A percentile compares a stretch with the other conserved stretches of the same genome.
phyloP scores from a whole-genome alignment of 768 basidiomycete genomes.

The Xanthoconium stramineum region DNA sequence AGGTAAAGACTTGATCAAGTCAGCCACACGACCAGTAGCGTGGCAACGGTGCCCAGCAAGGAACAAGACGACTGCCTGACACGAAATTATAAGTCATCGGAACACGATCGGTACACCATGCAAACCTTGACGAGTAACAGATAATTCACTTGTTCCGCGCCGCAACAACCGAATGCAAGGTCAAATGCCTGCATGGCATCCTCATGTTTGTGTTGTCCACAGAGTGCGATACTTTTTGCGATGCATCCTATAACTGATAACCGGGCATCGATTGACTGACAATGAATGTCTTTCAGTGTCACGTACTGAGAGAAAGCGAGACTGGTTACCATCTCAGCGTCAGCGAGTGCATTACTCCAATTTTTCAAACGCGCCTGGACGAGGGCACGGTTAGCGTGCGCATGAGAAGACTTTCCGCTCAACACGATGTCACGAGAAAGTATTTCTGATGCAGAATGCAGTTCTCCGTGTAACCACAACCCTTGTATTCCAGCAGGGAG shows the following conservation, averaged over 20 bases:
- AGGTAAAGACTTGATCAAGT: neutral
- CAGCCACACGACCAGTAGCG: constrained; percentile 5
- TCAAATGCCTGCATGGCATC: constrained; percentile 19
- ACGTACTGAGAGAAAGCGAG: neutral
- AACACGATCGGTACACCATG: neutral
- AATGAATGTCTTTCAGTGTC: neutral
- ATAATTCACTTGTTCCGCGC: constrained; percentile 1
- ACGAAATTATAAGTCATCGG: neutral
- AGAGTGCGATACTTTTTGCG: constrained; percentile 11
- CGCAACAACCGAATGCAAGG: constrained; percentile 8
- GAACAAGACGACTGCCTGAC: constrained; percentile 11
- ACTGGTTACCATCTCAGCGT: constrained; percentile 13
- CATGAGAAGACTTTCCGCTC: neutral
- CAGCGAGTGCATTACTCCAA: constrained; percentile 1
- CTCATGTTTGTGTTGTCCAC: constrained; percentile 9
- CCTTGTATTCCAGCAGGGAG: neutral
- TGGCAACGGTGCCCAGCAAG: constrained; percentile 1
- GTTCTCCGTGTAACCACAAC: constrained; percentile 4
- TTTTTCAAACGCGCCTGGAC: constrained; percentile 7
- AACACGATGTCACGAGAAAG: constrained; percentile 10
- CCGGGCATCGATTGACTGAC: constrained; percentile 9
- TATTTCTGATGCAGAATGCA: constrained; percentile 1
- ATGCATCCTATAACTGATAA: constrained; percentile 16
- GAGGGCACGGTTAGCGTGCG: constrained; percentile 10
- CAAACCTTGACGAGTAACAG: constrained; percentile 19